phyloP scores from a whole-genome alignment of 1,139 yeast species.

The Saccharomyces hybrid region DNA sequence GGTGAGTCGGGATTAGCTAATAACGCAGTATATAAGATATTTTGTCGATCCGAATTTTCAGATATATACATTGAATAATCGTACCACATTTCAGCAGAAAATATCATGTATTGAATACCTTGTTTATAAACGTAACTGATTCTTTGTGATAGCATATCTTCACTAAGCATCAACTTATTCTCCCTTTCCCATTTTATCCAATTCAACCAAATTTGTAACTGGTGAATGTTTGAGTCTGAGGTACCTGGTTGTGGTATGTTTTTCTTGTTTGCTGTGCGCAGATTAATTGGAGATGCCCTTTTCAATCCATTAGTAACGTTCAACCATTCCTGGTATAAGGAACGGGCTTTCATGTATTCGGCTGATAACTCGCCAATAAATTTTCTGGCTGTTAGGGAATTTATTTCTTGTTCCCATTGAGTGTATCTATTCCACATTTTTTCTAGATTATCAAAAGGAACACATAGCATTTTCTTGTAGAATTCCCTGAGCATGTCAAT shows the following conservation, averaged over 20 bases:
- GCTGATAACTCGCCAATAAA: slow-evolving; percentile 77
- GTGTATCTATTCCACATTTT: slow-evolving; percentile 75
- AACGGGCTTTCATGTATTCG: slow-evolving; percentile 84
- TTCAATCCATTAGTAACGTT: slow-evolving; percentile 44
- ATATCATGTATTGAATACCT: slow-evolving; percentile 59
- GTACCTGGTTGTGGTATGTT: slow-evolving; percentile 33
- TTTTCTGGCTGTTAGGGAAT: slow-evolving; percentile 73
- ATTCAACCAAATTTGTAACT: slow-evolving; percentile 50
- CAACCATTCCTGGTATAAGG: slow-evolving; percentile 66
- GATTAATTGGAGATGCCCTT: slow-evolving; percentile 29
- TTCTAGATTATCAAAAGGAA: slow-evolving; percentile 72
- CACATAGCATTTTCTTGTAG: slow-evolving; percentile 58
- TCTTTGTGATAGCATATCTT: slow-evolving; percentile 46
- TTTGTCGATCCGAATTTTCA: slow-evolving; percentile 32
- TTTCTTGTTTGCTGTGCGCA: slow-evolving; percentile 33
- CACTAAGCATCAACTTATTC: slow-evolving; percentile 57
- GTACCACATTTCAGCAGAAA: slow-evolving; percentile 83
- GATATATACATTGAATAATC: slow-evolving; percentile 39
- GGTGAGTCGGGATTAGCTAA: slow-evolving; percentile 65
- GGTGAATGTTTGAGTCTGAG: slow-evolving; percentile 32
- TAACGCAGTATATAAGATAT: slow-evolving; percentile 49
- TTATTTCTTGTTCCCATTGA: slow-evolving; percentile 72
- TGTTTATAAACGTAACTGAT: slow-evolving; percentile 69
- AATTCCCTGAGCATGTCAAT: slow-evolving; percentile 69
- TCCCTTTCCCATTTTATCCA: slow-evolving; percentile 78